Conservation (phyloP, 2,329 filamentous ascomycete genomes). For the Aspergillus fischeri region DNA sequence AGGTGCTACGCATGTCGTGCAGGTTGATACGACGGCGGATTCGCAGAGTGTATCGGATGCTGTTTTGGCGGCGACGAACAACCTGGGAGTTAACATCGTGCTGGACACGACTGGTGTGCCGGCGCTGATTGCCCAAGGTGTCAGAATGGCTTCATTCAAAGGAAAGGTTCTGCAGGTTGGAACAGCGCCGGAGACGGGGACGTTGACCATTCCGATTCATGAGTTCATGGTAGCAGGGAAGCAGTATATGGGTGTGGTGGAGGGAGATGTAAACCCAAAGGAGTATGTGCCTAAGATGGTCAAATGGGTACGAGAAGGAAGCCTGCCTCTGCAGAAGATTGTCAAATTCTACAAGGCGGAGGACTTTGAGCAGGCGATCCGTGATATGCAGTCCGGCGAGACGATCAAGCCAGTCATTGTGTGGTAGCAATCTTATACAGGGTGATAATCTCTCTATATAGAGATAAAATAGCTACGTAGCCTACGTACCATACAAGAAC, state of each 20-base stretch:
- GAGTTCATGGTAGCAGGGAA: conserved; percentile 47
- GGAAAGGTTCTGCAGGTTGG: conserved; percentile 52
- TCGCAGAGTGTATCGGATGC: conserved; percentile 28
- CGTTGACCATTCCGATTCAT: conserved; percentile 42
- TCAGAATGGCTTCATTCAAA: conserved; percentile 42
- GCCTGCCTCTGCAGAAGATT: conserved; percentile 46
- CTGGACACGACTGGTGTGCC: conserved; percentile 51
- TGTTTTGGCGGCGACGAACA: conserved; percentile 33
- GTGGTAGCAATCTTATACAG: conserved; percentile 13
- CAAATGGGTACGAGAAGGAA: conserved; percentile 45
- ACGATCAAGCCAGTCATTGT: conserved; percentile 30
- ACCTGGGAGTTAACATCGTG: conserved; percentile 42
- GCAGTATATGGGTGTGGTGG: conserved; percentile 46
- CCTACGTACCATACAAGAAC: too few species aligned
- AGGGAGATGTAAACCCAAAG: conserved; percentile 42
- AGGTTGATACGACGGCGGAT: conserved; percentile 23
- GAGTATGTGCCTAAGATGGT: conserved; percentile 47
- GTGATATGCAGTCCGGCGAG: conserved; percentile 23
- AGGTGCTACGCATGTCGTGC: conserved; percentile 38
- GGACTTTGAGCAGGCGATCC: conserved; percentile 21
- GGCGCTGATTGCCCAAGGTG: conserved; percentile 39
- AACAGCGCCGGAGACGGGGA: conserved; percentile 41
- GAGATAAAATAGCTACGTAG: neutral
- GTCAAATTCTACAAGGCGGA: conserved; percentile 42
- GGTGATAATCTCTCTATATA: neutral